phyloP scores from a whole-genome alignment of 1,284 basidiomycete genomes.

The Cryptococcus floricola region DNA sequence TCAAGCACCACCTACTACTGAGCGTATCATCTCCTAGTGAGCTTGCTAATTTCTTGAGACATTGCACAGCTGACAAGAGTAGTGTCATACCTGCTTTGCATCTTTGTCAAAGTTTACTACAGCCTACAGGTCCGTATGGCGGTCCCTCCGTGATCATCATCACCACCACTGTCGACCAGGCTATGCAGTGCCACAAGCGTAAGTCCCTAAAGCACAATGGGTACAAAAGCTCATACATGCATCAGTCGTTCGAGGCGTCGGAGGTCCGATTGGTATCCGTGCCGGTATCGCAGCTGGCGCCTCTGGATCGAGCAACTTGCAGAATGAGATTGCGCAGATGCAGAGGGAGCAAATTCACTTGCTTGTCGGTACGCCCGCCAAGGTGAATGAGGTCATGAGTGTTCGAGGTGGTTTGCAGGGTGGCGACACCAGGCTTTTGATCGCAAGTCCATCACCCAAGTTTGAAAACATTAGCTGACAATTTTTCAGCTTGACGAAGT shows the following conservation, averaged over 20 bases:
- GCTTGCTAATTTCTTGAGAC: constrained; percentile 3
- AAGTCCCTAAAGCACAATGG: constrained; percentile 9
- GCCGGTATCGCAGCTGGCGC: constrained; percentile 81
- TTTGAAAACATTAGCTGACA: background rate
- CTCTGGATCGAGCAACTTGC: constrained; percentile 61
- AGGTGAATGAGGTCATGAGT: constrained; percentile 89
- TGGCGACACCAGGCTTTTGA: constrained; percentile 81
- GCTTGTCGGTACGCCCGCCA: constrained; percentile 94
- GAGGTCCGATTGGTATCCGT: constrained; percentile 81
- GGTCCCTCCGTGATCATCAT: constrained; percentile 88
- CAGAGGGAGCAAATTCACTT: constrained; percentile 91
- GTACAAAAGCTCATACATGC: background rate
- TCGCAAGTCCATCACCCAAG: constrained; percentile 46
- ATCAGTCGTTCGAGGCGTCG: constrained; percentile 84
- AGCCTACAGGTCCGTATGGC: constrained; percentile 58
- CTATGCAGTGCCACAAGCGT: constrained; percentile 87
- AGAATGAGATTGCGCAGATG: constrained; percentile 72
- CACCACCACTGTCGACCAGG: constrained; percentile 96
- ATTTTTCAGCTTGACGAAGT: constrained; percentile 73
- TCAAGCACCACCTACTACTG: constrained; percentile 96
- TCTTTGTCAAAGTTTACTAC: constrained; percentile 63
- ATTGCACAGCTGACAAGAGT: background rate
- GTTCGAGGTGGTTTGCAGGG: constrained; percentile 61
- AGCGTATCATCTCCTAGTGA: constrained; percentile 88
- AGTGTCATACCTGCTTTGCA: constrained; percentile 85